Evolutionary conservation across 2,329 filamentous ascomycete genomes (phyloP), one percentile per base, ranked within the genome.

Genomic region (Trichoderma polysporum): DNA sequence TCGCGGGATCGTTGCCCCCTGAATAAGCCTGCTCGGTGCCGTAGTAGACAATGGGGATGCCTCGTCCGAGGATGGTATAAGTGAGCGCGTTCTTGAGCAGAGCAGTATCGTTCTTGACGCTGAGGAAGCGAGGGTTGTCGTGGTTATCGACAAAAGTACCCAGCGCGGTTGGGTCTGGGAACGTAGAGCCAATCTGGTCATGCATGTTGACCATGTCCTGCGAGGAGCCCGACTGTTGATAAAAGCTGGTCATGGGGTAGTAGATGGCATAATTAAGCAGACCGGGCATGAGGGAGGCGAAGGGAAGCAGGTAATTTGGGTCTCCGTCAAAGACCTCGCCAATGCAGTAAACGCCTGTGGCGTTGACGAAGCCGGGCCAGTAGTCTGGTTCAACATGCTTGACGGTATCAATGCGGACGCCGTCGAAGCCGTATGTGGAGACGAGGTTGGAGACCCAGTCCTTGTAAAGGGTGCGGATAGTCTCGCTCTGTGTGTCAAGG

Each of bases 11-110:
- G 53, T 76, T 77, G 41, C 75, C 79, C n/a, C 79, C 80, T 2
- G 79, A 74, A 73, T 83, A 87, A 68, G 84, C 85, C 72, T 90
- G 88, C 75, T 90, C 88, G 68, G 88, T 86, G 31, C 88, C 88
- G 70, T 89, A 84, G 76, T 90, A 91, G 37, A 90, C 81, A 65
- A 89, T 86, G 1, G 88, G 87, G 45, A 90, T 85, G 22, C 88
- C 88, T 64, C 88, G 81, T 2, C 79, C 79, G 19, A 90, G 82
- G 33, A 90, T 82, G n/a, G 84, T 85, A 71, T 86, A 90, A 0
- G 86, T 81, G 47, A 90, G 79, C 5, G 85, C 81, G 71, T 90
- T 90, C 74, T 86, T 85, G 53, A 87, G 83, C 2, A 88, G 80
- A 2, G 84, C 76, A 8, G 82, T 74, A 72, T 90, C 87, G 10